Evolutionary conservation across 2,329 filamentous ascomycete species (phyloP), one percentile per base, ranked within the genome.

Genomic region (Didymellaceae sp.): DNA sequence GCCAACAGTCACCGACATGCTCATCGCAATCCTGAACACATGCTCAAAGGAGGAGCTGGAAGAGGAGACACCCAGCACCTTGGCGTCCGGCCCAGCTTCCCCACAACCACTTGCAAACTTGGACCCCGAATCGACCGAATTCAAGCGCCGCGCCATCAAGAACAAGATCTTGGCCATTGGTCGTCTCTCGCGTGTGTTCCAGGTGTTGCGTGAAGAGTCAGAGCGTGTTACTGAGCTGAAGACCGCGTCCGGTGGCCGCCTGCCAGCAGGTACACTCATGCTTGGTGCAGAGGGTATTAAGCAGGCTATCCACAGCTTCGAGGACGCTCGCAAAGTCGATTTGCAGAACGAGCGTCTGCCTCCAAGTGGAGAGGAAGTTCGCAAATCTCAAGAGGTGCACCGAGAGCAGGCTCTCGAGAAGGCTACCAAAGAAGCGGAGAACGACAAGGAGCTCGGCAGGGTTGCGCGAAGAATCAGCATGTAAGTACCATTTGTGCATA

Each of bases 161-260:
- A 99, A 99, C 86, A 99, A 99, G 82, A 97, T 99, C 70, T 80
- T 99, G 65, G 94, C 94, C 54, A 99, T 99, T 68, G 94, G 94
- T 22, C 90, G 94, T 63, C 82, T 99, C 59, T 97, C 94, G 28
- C 90, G 94, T 65, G 94, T 99, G 54, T 99, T 99, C 87, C 94
- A 99, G 74, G 94, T 99, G 41, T 78, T 99, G 64, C 91, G 94
- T 67, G 94, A 99, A 77, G 94, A 99, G 76, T 96, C 92, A 2
- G 94, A 99, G 80, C 86, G 89, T 65, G 92, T 99, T 48, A 97
- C 93, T 30, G 94, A 99, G 76, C 85, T 99, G 74, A 99, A 99
- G 84, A 97, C 93, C 35, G 93, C 92, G 34, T 88, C 91, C 55
- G 94, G 94, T 61, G 94, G 94, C 52, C 86, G 92, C 67, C 82